Base-by-base conservation (phyloP, 768 basidiomycete species). In the Sarcomyxa edulis region DNA sequence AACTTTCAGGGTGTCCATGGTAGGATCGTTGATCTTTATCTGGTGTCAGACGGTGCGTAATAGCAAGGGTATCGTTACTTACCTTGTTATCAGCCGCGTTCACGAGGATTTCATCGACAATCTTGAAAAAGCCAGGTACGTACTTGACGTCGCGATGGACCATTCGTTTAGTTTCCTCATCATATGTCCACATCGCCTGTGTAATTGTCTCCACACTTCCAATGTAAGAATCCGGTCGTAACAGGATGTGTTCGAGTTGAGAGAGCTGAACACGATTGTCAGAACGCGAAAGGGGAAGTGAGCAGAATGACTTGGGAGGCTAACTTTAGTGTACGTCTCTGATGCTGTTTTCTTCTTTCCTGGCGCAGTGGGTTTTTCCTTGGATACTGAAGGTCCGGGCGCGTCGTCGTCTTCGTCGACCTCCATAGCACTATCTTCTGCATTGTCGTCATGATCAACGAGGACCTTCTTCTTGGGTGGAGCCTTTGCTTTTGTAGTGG, bases 11-110 rank as follows among this genome's bases (percentile, higher is more conserved):
- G 81, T 76, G 64, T 95, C 87, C 96, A 99, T 99, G 39, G 57
- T 78, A 2, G 77, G 36, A 58, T 98, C 95, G 48, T 95, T 97
- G 52, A 95, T 87, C 95, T 99, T 42, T 30, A 35, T 34, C n/a
- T n/a, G n/a, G n/a, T 26, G n/a, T 32, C 15, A 18, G 24, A 6
- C 12, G 3, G 7, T 29, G 26, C 19, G 3, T 46, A 7, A n/a
- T n/a, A n/a, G n/a, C n/a, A n/a, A n/a, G n/a, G n/a, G 22, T 23
- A 21, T 14, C 32, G 7, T 7, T 7, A 59, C 69, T 40, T 46
- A 89, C 95, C 83, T 99, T 99, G 66, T 98, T 96, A 59, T 99
- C 96, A 3, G 96, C 96, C 15, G 96, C 96, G 60, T 99, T 99
- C 51, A 99, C 96, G 3, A 99, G 70, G 53, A 99, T 99, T 65